These are phyloP conservation scores for Podila epicladia DNA, from an alignment of 192 early-diverging fungal genomes.

Conservation along the genomic window DNA sequence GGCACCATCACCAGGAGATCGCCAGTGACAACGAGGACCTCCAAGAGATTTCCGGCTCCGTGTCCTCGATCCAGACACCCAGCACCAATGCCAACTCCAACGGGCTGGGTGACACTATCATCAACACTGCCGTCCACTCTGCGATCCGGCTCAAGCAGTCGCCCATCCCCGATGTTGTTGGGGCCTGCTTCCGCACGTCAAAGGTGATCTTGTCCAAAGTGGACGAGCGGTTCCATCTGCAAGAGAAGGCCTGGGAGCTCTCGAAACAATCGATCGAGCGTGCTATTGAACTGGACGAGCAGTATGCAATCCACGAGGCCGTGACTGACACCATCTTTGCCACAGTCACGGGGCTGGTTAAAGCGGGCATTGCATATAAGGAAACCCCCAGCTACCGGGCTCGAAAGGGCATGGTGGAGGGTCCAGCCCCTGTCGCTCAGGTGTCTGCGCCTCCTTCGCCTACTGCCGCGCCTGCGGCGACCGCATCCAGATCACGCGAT, in stretches of 20 bases:
- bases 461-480: neutral
- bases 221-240: conserved; percentile 59
- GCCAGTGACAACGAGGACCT: neutral
- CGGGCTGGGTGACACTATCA: conserved; percentile 46
- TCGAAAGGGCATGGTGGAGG: neutral
- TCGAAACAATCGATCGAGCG: conserved; percentile 55
- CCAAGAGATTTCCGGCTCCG: conserved; percentile 3
- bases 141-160: conserved; percentile 66
- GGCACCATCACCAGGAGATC: neutral
- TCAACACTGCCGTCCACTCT: conserved; percentile 53
- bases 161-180: conserved; percentile 62
- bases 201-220: conserved; percentile 52
- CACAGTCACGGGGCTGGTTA: conserved; percentile 54
- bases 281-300: conserved; percentile 62
- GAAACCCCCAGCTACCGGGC: conserved; percentile 54
- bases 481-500: neutral
- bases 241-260: conserved; percentile 60
- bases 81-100: neutral
- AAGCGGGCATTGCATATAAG: conserved; percentile 61
- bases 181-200: conserved; percentile 38
- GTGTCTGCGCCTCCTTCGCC: neutral
- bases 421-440: neutral
- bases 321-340: conserved; percentile 58
- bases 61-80: neutral
- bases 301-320: conserved; percentile 63